Percentiles rank a stretch among this genome's conserved stretches.
Conservation (phyloP, 495 filamentous ascomycete species). For the Xylaria cubensis region DNA sequence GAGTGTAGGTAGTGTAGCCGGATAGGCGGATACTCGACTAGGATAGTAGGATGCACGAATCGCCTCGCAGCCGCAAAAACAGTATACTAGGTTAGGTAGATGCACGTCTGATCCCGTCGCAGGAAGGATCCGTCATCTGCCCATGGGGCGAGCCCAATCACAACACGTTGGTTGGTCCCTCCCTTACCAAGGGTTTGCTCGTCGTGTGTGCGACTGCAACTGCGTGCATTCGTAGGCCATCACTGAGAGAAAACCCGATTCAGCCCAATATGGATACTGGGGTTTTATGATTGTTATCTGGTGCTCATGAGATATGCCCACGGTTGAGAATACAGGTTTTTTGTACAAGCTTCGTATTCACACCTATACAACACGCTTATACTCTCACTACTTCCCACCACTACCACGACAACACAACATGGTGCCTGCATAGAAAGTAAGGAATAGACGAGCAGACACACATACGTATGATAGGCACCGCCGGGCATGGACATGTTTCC, state of each 20-base stretch:
- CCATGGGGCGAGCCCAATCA: conserved; percentile 23
- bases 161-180: background rate
- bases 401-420: background rate
- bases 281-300: conserved; percentile 9
- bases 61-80: conserved; percentile 20
- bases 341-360: conserved; percentile 13
- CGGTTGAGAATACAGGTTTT: conserved; percentile 13
- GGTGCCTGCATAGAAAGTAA: conserved; percentile 8
- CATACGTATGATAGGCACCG: conserved; percentile 11
- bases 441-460: background rate
- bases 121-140: conserved; percentile 29
- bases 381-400: conserved; percentile 8
- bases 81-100: conserved; percentile 13
- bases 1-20: background rate
- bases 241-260: conserved; percentile 1
- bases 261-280: conserved; percentile 24
- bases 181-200: conserved; percentile 1
- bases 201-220: conserved; percentile 19
- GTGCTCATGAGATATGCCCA: background rate
- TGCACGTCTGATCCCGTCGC: conserved; percentile 17
- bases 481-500: conserved; percentile 16
- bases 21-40: background rate
- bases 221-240: background rate
- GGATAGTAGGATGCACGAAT: conserved; percentile 14
- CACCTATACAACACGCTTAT: conserved; percentile 2